Percentiles rank a stretch among this genome's conserved stretches.
Evolutionary conservation across 140 eudicot species (phyloP).

Genomic region (Bidens hawaiensis): DNA sequence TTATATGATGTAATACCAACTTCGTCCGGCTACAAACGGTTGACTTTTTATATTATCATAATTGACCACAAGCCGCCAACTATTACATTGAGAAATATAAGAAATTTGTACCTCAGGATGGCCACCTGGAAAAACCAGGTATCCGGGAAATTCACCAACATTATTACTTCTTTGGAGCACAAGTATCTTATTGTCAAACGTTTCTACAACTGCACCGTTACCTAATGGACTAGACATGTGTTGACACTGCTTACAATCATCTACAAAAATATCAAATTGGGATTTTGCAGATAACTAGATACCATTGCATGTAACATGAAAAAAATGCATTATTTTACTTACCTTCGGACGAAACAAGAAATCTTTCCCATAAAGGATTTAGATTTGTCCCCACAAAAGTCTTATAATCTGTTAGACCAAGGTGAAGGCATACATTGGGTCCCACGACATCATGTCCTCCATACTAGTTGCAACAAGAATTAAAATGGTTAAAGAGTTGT

Average conservation of each 20-base stretch:
- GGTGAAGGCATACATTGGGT: conserved; percentile 56
- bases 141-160: conserved; percentile 98
- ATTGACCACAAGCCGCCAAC: neutral
- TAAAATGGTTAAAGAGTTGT: neutral
- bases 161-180: conserved; percentile 87
- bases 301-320: neutral
- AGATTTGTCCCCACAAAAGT: conserved; percentile 96
- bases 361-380: conserved; percentile 82
- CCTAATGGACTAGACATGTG: conserved; percentile 94
- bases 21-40: conserved; percentile 63
- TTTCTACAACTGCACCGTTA: conserved; percentile 85
- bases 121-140: conserved; percentile 94
- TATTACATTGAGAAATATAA: neutral
- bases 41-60: neutral
- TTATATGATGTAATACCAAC: conserved; percentile 54
- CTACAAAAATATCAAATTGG: conserved; percentile 21
- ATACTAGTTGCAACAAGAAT: conserved; percentile 46
- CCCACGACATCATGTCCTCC: conserved; percentile 46
- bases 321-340: conserved; percentile 18
- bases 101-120: conserved; percentile 78
- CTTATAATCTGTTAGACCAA: conserved; percentile 97
- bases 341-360: conserved; percentile 84
- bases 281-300: neutral
- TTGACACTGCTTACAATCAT: conserved; percentile 68
- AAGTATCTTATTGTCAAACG: conserved; percentile 66